Percentiles rank a stretch among this genome's conserved stretches.
phyloP scores from a whole-genome alignment of 2,329 filamentous ascomycete genomes.

The Knufia petricola region DNA sequence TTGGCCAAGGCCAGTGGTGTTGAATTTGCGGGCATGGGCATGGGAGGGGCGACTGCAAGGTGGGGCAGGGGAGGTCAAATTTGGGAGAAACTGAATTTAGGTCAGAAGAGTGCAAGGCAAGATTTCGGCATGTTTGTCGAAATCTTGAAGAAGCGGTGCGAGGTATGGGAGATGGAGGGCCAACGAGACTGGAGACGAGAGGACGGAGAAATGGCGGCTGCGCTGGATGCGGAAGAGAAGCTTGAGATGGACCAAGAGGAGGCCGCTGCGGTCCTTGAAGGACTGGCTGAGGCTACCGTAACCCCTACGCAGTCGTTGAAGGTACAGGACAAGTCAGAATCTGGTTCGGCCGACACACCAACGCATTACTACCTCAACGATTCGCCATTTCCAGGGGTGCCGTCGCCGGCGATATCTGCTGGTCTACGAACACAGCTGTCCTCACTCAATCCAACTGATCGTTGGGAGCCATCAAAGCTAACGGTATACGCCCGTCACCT shows the following conservation, averaged over 20 bases:
- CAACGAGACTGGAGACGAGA: conserved; percentile 58
- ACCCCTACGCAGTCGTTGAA: background rate
- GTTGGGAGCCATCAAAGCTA: conserved; percentile 17
- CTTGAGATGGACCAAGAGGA: conserved; percentile 1
- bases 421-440: conserved; percentile 6
- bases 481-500: conserved; percentile 35
- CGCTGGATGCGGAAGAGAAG: conserved; percentile 8
- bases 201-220: conserved; percentile 26
- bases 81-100: conserved; percentile 31
- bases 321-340: background rate
- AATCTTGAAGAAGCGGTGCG: conserved; percentile 65
- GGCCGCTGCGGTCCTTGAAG: conserved; percentile 1
- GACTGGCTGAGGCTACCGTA: background rate
- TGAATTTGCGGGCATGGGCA: conserved; percentile 49
- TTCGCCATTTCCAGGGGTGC: background rate
- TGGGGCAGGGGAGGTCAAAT: conserved; percentile 21
- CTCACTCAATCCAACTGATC: conserved; percentile 14
- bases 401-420: conserved; percentile 5
- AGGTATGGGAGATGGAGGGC: conserved; percentile 77
- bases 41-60: conserved; percentile 31
- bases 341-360: conserved; percentile 17
- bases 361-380: conserved; percentile 20
- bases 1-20: conserved; percentile 64
- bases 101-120: conserved; percentile 51
- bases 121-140: conserved; percentile 71